These are phyloP conservation scores for Boletus pseudopeckii DNA, from an alignment of 768 basidiomycete genomes.

Conservation along the genomic window DNA sequence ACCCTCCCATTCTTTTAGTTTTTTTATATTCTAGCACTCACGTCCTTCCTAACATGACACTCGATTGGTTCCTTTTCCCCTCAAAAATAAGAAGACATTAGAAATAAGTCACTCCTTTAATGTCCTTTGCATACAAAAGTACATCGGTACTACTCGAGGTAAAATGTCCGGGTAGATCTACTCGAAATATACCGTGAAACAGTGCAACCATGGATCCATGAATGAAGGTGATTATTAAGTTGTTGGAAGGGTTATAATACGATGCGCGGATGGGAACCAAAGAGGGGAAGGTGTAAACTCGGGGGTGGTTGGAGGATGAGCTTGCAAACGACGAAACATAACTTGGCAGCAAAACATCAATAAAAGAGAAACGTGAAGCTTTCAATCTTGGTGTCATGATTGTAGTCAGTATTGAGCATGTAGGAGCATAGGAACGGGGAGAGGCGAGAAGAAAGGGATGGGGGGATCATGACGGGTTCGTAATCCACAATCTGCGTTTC, in stretches of 20 bases:
- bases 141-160: constrained; percentile 32
- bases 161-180: constrained; percentile 35
- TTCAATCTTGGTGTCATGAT: constrained; percentile 9
- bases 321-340: constrained; percentile 14
- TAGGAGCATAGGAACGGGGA: constrained; percentile 7
- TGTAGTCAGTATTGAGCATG: constrained; percentile 23
- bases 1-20: not conserved
- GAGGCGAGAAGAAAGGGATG: not conserved
- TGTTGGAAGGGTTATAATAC: constrained; percentile 27
- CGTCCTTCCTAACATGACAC: not conserved
- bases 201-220: constrained; percentile 32
- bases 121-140: constrained; percentile 35
- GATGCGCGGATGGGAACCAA: constrained; percentile 13
- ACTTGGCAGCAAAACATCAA: constrained; percentile 13
- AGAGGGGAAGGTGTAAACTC: not conserved
- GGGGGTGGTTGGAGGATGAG: not conserved
- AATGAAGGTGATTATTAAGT: constrained; percentile 27
- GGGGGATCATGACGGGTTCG: constrained; percentile 52
- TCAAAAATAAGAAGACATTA: constrained; percentile 12
- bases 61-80: not conserved
- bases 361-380: constrained; percentile 5
- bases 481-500: constrained; percentile 68
- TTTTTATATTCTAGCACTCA: not conserved
- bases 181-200: constrained; percentile 34
- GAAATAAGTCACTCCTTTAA: constrained; percentile 36